Percentiles rank a stretch among this genome's conserved stretches.
Evolutionary conservation across 345 rosid genomes (phyloP).

Genomic region (Melaleuca alternifolia): DNA sequence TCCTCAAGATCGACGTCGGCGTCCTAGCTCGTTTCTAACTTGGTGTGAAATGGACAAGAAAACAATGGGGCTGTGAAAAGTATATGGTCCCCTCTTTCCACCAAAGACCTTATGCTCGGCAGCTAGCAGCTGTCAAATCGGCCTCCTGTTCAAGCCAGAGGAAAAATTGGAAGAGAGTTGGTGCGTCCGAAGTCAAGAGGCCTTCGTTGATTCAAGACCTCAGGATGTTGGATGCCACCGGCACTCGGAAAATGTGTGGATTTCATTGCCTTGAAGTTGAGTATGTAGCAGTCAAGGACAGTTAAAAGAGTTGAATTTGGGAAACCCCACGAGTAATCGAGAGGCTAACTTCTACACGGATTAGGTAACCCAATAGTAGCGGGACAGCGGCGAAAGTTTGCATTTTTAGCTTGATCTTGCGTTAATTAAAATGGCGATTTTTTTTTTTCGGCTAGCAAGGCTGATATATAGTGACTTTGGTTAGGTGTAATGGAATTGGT

Average conservation of each 20-base stretch:
- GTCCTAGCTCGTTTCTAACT: not conserved
- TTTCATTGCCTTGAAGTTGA: not conserved
- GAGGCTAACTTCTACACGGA: not conserved
- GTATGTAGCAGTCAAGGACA: not conserved
- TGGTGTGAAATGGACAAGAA: not conserved
- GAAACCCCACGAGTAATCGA: not conserved
- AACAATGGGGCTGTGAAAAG: not conserved
- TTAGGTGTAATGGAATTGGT: not conserved
- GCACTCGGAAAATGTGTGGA: not conserved
- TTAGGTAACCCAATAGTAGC: not conserved
- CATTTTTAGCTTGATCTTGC: not conserved
- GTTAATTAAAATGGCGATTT: not conserved
- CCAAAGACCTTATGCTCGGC: not conserved
- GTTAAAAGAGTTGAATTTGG: not conserved
- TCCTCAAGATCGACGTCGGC: not conserved
- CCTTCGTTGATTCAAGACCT: not conserved
- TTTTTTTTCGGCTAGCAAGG: not conserved
- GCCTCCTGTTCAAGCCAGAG: not conserved
- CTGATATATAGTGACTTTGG: not conserved
- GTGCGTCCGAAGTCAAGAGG: not conserved
- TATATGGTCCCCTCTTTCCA: not conserved
- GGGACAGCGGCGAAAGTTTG: not conserved
- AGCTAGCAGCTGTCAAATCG: not conserved
- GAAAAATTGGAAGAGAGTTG: not conserved
- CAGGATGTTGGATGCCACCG: not conserved